phyloP scores from a whole-genome alignment of 441 rosid genomes.

The Metrosideros polymorpha region DNA sequence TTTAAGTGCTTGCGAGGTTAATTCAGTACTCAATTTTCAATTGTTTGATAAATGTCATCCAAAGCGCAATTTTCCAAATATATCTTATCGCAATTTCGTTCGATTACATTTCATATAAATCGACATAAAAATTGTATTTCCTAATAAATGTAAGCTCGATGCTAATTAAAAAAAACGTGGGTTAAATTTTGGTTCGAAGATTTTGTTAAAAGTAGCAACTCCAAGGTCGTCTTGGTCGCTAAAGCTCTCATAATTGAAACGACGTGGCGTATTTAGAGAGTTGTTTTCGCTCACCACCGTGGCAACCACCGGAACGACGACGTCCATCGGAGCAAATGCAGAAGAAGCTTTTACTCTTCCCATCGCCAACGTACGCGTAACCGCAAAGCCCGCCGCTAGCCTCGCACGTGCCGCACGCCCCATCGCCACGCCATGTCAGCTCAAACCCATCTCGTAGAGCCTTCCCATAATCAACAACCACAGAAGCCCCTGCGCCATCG shows the following conservation, averaged over 20 bases:
- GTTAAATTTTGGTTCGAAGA: no score
- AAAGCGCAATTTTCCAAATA: no score
- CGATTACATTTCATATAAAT: no score
- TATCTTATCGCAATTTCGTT: no score
- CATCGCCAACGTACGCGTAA: background rate
- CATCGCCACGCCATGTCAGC: background rate
- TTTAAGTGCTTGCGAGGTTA: no score
- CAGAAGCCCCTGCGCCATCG: rapidly evolving
- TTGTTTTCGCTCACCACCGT: background rate
- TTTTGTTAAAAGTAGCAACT: no score
- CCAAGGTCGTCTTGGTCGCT: no score
- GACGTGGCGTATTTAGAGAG: background rate
- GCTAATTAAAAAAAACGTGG: no score
- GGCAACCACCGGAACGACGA: background rate
- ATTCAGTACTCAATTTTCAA: no score
- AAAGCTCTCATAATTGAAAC: background rate
- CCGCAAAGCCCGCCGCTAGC: background rate
- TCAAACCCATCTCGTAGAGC: background rate
- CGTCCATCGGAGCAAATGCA: background rate
- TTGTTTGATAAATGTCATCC: no score
- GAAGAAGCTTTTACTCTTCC: background rate
- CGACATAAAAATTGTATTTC: no score
- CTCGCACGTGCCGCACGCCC: background rate
- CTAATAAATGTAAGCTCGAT: no score
- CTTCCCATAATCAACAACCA: background rate